Base-by-base conservation (phyloP, 2,329 filamentous ascomycete species). In the Botryotinia convoluta region DNA sequence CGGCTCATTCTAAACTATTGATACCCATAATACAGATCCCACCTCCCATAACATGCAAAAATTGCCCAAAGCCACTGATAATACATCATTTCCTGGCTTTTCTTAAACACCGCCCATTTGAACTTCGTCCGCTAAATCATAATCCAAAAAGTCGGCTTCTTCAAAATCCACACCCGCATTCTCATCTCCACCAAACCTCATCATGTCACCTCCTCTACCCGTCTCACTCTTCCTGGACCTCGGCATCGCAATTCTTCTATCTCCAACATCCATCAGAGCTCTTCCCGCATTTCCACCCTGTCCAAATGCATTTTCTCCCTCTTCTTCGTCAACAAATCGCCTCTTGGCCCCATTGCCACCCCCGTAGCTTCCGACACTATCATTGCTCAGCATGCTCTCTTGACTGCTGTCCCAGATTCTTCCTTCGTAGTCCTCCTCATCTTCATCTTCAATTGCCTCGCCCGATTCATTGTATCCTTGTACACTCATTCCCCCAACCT, bases 111-210 rank as follows among this genome's bases (percentile, higher is more conserved):
- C 79, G 72, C 76, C 76, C 80, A 81, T 81, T 74, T 80, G 78
- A n/a, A 79, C 76, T 69, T 81, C 80, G 20, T 73, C 35, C 54
- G 72, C 69, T 26, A 76, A 54, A 12, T 72, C 74, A 77, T 81
- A 84, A 72, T 89, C 88, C 71, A 91, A 80, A 74, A 94, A 94
- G 0, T 87, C 85, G 0, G 91, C 91, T 74, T 94, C 92, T 73
- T 87, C 90, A 80, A 93, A 93, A 79, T 93, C 77, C 39, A 80
- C 80, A 37, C 67, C 69, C 75, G 82, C 81, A 75, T 87, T 88
- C 78, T 88, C 86, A 78, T 88, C 85, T 4, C 76, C 77, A 14
- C 37, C 37, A 39, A 72, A 20, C 32, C 61, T 57, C 80, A 71
- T 39, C 3, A 73, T 74, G 80, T 73, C 39, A 37, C 69, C 44